These are phyloP conservation scores for Eutrema yunnanense DNA, from an alignment of 345 rosid genomes.

Conservation along the genomic window DNA sequence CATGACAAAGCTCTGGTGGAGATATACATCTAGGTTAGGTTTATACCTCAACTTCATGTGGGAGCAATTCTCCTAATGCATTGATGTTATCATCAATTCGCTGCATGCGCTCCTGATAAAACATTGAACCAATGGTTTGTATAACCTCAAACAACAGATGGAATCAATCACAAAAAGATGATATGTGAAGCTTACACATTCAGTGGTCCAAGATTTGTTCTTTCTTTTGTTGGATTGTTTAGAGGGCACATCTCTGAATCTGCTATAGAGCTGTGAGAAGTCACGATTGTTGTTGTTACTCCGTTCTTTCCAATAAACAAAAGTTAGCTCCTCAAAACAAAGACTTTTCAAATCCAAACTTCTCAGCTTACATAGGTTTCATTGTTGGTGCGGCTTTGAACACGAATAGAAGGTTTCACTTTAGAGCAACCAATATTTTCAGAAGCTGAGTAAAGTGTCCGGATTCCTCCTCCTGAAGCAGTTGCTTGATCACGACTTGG, in stretches of 20 bases:
- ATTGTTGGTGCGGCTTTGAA: not conserved
- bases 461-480: no score
- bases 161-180: not conserved
- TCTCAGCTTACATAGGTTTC: not conserved
- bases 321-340: not conserved
- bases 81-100: conserved; percentile 34
- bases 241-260: not conserved
- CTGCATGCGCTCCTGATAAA: conserved; percentile 35
- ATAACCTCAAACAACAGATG: not conserved
- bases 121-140: not conserved
- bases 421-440: not conserved
- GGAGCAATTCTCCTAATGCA: conserved; percentile 42
- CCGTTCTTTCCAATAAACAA: not conserved
- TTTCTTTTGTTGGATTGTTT: not conserved
- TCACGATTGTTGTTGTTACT: not conserved
- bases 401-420: not conserved
- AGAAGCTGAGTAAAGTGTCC: not conserved
- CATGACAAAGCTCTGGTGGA: not conserved
- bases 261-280: no score
- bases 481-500: not conserved
- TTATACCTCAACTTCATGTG: conserved; percentile 10
- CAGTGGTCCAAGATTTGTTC: not conserved
- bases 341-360: not conserved
- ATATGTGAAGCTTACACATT: conserved; percentile 7
- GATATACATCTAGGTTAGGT: not conserved